Conservation (phyloP, 257 asterid genomes). For the Ligustrum vulgare region DNA sequence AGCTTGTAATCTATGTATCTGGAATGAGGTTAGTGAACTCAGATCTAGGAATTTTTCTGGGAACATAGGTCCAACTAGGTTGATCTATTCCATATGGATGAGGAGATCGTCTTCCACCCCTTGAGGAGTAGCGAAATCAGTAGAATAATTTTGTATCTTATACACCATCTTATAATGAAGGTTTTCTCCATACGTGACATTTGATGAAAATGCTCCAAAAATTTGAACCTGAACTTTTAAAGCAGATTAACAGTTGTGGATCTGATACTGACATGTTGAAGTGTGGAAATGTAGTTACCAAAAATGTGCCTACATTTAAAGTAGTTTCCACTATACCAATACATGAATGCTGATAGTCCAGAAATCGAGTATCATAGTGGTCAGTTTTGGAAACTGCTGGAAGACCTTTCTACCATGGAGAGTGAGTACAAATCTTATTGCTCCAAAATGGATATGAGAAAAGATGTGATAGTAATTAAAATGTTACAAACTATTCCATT, state of each 20-base stretch:
- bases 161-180: neutral
- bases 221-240: neutral
- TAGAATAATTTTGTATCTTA: no score
- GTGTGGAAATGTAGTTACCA: neutral
- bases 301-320: neutral
- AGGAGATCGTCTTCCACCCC: no score
- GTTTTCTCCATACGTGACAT: neutral
- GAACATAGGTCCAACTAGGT: no score
- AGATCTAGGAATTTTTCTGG: no score
- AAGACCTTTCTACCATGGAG: neutral
- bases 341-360: neutral
- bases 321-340: neutral
- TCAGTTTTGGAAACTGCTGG: neutral
- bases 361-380: neutral
- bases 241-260: neutral
- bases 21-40: no score
- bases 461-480: neutral
- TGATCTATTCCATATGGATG: no score
- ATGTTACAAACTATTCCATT: neutral
- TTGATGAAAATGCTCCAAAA: neutral
- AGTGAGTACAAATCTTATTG: neutral
- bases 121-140: no score
- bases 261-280: no score
- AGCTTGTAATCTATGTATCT: no score
- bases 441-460: slow-evolving; percentile 1